Evolutionary conservation across 2,329 filamentous ascomycete genomes (phyloP).

Genomic region (Cryphonectria japonica): DNA sequence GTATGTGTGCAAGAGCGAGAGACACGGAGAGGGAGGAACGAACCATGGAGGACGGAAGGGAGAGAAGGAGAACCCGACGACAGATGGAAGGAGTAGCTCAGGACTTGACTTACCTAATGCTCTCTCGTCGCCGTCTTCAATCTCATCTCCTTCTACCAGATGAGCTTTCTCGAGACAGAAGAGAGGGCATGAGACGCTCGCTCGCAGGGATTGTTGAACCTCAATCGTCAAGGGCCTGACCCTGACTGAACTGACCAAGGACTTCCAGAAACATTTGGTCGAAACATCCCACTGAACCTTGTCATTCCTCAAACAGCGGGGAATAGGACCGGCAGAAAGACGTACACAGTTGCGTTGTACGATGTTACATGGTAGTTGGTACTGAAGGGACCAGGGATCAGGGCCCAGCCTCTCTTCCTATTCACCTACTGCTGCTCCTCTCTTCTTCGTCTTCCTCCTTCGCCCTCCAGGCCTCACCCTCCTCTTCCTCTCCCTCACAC

Average conservation of each 20-base stretch:
- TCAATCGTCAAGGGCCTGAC: not conserved
- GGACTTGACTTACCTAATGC: not conserved
- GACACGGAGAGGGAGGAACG: not conserved
- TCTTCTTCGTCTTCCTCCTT: not conserved
- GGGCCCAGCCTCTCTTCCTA: not conserved
- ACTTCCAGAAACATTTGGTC: not conserved
- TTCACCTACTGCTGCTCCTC: not conserved
- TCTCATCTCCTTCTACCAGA: not conserved
- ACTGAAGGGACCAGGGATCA: not conserved
- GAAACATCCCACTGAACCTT: not conserved
- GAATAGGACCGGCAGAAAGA: not conserved
- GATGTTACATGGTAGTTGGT: no score
- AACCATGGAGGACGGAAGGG: not conserved
- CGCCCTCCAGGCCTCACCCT: not conserved
- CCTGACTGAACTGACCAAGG: not conserved
- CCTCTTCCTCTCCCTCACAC: not conserved
- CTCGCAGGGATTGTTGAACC: no score
- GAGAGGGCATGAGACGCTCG: no score
- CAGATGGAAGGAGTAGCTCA: not conserved
- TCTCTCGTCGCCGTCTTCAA: not conserved
- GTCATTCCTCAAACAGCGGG: conserved; percentile 1
- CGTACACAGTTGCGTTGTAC: not conserved
- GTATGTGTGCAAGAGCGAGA: no score
- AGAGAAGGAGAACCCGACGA: not conserved
- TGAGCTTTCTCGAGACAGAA: no score